These are phyloP conservation scores for Pythium chondricola DNA, from an alignment of 352 stramenopile genomes.

Conservation along the genomic window DNA sequence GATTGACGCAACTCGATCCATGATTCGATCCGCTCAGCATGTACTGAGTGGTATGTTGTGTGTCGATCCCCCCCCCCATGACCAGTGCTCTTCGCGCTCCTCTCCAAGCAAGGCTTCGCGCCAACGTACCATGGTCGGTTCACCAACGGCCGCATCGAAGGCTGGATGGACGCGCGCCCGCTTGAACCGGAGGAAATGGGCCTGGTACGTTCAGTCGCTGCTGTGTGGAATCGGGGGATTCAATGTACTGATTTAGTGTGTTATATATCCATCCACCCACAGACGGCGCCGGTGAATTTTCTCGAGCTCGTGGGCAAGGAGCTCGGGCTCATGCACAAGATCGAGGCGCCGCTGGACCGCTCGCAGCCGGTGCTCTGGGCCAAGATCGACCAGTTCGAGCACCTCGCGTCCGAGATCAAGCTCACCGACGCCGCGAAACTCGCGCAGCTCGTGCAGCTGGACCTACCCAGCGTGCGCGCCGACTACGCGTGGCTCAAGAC, in stretches of 20 bases:
- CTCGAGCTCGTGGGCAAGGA: constrained; percentile 82
- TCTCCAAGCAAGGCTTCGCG: constrained; percentile 79
- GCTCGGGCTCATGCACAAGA: constrained; percentile 83
- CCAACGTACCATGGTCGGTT: constrained; percentile 89
- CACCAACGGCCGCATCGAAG: constrained; percentile 90
- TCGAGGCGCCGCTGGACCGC: constrained; percentile 63
- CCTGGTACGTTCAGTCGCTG: constrained; percentile 16
- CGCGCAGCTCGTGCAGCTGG: constrained; percentile 46
- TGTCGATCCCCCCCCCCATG: constrained; percentile 2
- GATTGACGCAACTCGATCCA: too few species aligned
- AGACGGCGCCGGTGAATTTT: constrained; percentile 72
- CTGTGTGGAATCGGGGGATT: neutral
- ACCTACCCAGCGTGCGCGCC: constrained; percentile 47
- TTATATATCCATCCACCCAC: neutral
- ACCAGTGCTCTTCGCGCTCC: constrained; percentile 75
- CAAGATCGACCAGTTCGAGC: constrained; percentile 79
- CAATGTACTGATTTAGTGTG: neutral
- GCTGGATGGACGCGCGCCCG: constrained; percentile 76
- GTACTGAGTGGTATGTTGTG: neutral
- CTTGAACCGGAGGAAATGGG: constrained; percentile 88
- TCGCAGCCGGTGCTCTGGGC: constrained; percentile 63
- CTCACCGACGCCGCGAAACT: constrained; percentile 54
- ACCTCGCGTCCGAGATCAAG: constrained; percentile 56
- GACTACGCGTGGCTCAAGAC: constrained; percentile 81
- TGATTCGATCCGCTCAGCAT: too few species aligned